These are phyloP conservation scores for Tubosaeta sp. DNA, from an alignment of 768 basidiomycete species.

Conservation along the genomic window DNA sequence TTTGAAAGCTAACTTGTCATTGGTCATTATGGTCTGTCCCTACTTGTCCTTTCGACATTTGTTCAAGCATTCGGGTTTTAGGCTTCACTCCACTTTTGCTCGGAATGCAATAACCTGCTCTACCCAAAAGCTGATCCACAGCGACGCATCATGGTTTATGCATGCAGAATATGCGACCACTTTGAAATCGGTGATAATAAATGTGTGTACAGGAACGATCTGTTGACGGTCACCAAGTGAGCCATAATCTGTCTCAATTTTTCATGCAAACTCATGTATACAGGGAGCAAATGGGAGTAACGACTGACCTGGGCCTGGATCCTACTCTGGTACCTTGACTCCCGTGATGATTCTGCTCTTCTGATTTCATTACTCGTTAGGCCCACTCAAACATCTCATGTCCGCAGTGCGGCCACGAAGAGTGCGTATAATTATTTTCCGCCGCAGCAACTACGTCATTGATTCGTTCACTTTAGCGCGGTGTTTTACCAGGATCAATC, in stretches of 20 bases:
- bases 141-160: conserved; percentile 82
- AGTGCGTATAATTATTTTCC: conserved; percentile 47
- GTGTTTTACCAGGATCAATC: conserved; percentile 98
- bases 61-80: conserved; percentile 22
- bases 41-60: neutral
- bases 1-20: conserved; percentile 23
- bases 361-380: conserved; percentile 32
- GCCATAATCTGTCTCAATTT: conserved; percentile 14
- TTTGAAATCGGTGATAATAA: conserved; percentile 83
- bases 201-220: conserved; percentile 90
- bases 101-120: conserved; percentile 92
- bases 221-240: conserved; percentile 91
- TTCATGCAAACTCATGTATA: conserved; percentile 7
- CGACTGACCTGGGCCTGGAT: conserved; percentile 81
- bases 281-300: conserved; percentile 93
- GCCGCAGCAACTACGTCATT: conserved; percentile 1
- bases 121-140: conserved; percentile 90
- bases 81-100: conserved; percentile 88
- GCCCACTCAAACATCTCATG: conserved; percentile 83
- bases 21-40: conserved; percentile 25
- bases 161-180: conserved; percentile 86
- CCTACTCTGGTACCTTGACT: conserved; percentile 68
- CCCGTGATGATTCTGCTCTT: neutral
- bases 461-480: conserved; percentile 48
- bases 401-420: conserved; percentile 76